phyloP scores from a whole-genome alignment of 257 asterid species.

The Solanum infundibuliforme region DNA sequence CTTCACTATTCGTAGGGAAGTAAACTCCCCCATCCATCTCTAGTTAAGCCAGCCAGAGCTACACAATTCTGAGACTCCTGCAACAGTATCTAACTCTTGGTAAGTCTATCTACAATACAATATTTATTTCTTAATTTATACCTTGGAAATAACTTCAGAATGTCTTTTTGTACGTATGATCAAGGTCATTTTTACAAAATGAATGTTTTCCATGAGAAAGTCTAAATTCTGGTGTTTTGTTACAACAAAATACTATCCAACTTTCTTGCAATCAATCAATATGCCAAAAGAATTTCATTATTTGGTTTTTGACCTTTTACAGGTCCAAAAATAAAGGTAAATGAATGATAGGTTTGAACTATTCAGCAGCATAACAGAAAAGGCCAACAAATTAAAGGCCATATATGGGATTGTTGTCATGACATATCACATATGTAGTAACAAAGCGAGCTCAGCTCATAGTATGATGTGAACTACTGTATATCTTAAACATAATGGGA shows the following conservation, averaged over 20 bases:
- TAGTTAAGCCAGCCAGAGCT: background rate
- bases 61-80: background rate
- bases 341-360: background rate
- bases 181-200: background rate
- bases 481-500: background rate
- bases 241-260: background rate
- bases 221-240: background rate
- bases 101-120: background rate
- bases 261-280: background rate
- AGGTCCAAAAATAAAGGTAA: background rate
- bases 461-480: background rate
- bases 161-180: background rate
- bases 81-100: background rate
- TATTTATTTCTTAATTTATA: background rate
- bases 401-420: background rate
- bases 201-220: background rate
- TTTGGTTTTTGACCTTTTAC: background rate
- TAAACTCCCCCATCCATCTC: background rate
- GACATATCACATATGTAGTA: background rate
- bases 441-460: background rate
- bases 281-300: background rate
- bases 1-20: background rate
- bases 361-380: background rate
- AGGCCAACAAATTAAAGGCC: background rate
- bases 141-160: background rate